phyloP scores from a whole-genome alignment of 2,329 filamentous ascomycete species.

The Immersiporthe knoxdaviesiana region DNA sequence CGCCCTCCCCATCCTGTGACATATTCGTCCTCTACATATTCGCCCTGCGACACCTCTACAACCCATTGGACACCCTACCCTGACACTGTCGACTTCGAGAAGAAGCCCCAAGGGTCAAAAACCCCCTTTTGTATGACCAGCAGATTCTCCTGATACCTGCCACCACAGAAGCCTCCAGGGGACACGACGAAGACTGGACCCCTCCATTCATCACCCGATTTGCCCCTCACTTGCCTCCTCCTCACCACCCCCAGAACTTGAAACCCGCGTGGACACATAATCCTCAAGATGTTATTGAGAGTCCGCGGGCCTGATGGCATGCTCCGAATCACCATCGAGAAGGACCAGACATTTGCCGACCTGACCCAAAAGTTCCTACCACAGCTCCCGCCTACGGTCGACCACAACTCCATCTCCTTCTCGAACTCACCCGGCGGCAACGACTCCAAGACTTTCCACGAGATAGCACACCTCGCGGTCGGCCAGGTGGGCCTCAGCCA shows the following conservation, averaged over 20 bases:
- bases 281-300: conserved; percentile 73
- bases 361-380: conserved; percentile 61
- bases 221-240: not conserved
- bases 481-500: conserved; percentile 72
- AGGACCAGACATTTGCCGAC: conserved; percentile 71
- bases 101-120: not conserved
- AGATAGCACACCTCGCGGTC: conserved; percentile 60
- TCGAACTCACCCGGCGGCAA: conserved; percentile 63
- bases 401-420: conserved; percentile 61
- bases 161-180: not conserved
- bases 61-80: not conserved
- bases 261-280: conserved; percentile 11
- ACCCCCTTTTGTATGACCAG: not conserved
- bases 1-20: not conserved
- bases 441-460: conserved; percentile 61
- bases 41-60: no score
- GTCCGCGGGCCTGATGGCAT: conserved; percentile 93
- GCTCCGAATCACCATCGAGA: conserved; percentile 79
- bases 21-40: not conserved
- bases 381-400: conserved; percentile 64
- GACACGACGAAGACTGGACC: not conserved
- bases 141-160: not conserved
- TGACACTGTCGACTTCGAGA: not conserved
- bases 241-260: no score
- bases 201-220: not conserved